Conservation (phyloP, 345 rosid species). For the Erucastrum elatum region DNA sequence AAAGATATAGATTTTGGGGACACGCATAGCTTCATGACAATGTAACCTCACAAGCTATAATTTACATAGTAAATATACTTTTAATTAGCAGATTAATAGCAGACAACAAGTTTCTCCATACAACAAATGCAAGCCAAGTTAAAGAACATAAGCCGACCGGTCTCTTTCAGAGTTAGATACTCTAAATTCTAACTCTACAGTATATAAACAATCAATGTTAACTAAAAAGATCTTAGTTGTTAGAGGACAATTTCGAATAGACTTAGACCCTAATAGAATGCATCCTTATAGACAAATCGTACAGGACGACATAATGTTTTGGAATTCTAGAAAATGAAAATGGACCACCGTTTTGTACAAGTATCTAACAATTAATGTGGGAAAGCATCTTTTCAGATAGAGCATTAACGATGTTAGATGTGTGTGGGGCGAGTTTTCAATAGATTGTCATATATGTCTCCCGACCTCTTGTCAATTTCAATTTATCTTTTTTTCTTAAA, state of each 20-base stretch:
- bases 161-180: slow-evolving; percentile 15
- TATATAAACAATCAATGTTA: slow-evolving; percentile 6
- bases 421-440: slow-evolving; percentile 23
- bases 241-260: neutral
- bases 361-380: neutral
- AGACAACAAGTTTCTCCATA: neutral
- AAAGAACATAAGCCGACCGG: slow-evolving; percentile 16
- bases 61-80: neutral
- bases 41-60: slow-evolving; percentile 1
- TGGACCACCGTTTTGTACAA: slow-evolving; percentile 19
- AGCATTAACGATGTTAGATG: slow-evolving; percentile 28
- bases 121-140: slow-evolving; percentile 13
- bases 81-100: neutral
- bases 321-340: neutral
- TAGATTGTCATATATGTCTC: slow-evolving; percentile 30
- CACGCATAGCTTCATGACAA: neutral
- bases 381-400: slow-evolving; percentile 37
- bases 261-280: neutral
- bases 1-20: neutral
- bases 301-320: neutral
- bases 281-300: neutral
- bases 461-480: slow-evolving; percentile 23
- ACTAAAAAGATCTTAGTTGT: neutral
- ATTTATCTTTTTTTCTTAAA: neutral
- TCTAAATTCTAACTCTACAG: neutral